These are phyloP conservation scores for Fusarium nematophilum DNA, from an alignment of 2,329 filamentous ascomycete species.

Conservation along the genomic window DNA sequence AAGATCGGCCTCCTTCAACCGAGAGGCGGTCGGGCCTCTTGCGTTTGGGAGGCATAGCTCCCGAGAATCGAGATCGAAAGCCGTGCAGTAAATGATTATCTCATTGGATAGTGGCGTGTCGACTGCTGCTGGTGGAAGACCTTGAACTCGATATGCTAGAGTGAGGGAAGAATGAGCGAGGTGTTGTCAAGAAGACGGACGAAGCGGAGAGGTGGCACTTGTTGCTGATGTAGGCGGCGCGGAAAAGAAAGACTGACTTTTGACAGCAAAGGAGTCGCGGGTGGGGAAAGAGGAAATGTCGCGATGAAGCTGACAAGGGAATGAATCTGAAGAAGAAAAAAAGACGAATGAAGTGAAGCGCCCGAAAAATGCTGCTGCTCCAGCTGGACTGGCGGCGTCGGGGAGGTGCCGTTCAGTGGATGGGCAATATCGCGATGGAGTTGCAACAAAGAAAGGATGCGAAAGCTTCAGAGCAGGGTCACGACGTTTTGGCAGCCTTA, in stretches of 20 bases:
- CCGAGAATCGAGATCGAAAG: constrained; percentile 28
- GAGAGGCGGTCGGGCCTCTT: constrained; percentile 66
- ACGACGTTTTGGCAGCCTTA: constrained; percentile 44
- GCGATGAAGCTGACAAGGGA: constrained; percentile 37
- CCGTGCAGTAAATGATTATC: constrained; percentile 39
- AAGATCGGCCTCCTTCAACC: constrained; percentile 64
- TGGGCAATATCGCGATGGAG: constrained; percentile 38
- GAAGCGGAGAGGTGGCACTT: constrained; percentile 20
- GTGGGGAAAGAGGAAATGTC: constrained; percentile 30
- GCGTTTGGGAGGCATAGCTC: constrained; percentile 68
- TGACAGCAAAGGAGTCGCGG: constrained; percentile 40
- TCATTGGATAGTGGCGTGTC: constrained; percentile 47
- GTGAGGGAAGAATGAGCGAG: constrained; percentile 31
- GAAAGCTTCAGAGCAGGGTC: constrained; percentile 38
- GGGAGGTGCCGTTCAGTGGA: constrained; percentile 19
- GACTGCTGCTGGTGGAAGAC: constrained; percentile 7
- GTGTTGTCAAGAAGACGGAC: constrained; percentile 11
- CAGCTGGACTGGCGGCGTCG: constrained; percentile 13
- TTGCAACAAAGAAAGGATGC: constrained; percentile 32
- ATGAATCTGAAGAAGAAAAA: constrained; percentile 34
- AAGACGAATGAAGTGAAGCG: constrained; percentile 5
- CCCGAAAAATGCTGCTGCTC: constrained; percentile 6
- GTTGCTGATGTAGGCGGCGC: constrained; percentile 32
- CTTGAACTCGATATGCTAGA: constrained; percentile 18
- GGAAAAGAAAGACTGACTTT: constrained; percentile 43